These are phyloP conservation scores for Cladosporium sp. DNA, from an alignment of 2,329 filamentous ascomycete species.

Conservation along the genomic window DNA sequence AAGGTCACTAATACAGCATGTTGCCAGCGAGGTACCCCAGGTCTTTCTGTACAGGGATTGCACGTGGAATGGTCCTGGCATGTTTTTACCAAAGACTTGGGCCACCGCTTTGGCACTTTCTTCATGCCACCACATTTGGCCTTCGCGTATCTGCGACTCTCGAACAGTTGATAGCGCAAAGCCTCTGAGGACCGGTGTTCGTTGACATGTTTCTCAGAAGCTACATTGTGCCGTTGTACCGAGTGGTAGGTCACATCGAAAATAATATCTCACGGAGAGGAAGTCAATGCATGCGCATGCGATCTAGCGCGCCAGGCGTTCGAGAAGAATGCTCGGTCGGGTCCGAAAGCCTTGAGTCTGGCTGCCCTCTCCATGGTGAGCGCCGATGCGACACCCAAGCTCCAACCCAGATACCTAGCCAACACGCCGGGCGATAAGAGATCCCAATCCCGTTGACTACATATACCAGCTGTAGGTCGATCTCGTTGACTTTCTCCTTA, in stretches of 20 bases:
- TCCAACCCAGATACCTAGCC: not conserved
- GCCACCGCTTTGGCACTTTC: too few species aligned
- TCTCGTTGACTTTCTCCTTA: not conserved
- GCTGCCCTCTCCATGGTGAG: not conserved
- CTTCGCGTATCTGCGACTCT: too few species aligned
- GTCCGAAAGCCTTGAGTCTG: conserved; percentile 15
- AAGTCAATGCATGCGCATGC: conserved; percentile 16
- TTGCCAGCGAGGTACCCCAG: conserved; percentile 5
- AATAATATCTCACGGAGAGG: not conserved
- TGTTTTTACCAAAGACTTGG: not conserved
- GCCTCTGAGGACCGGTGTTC: not conserved
- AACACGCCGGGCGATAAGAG: conserved; percentile 11
- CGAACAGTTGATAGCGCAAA: not conserved
- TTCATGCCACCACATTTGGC: too few species aligned
- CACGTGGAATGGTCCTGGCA: not conserved
- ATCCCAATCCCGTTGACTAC: conserved; percentile 4
- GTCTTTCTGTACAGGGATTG: not conserved
- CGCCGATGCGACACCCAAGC: conserved; percentile 1
- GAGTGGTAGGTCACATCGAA: too few species aligned
- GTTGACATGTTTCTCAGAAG: too few species aligned
- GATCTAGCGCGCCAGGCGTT: conserved; percentile 15
- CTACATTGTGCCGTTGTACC: too few species aligned
- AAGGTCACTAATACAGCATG: not conserved
- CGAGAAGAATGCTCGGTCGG: conserved; percentile 16
- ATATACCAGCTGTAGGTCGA: conserved; percentile 8